phyloP scores from a whole-genome alignment of 768 basidiomycete species.

The Leccinum sublutescens region DNA sequence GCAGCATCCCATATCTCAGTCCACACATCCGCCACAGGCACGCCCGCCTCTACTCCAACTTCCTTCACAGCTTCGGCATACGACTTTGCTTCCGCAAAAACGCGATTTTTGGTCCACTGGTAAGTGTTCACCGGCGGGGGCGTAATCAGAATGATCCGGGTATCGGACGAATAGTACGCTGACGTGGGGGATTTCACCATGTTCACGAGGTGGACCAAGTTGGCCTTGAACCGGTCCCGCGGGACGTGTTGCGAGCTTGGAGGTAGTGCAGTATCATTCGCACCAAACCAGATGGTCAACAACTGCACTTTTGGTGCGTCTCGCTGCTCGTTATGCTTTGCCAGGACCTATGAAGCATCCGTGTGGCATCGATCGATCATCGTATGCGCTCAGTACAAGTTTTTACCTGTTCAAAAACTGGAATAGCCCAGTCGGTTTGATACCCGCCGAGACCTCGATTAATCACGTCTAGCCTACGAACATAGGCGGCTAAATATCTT shows the following conservation, averaged over 20 bases:
- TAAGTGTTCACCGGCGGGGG: slow-evolving; percentile 79
- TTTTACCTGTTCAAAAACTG: slow-evolving; percentile 72
- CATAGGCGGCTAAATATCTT: slow-evolving; percentile 61
- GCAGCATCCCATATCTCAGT: slow-evolving; percentile 66
- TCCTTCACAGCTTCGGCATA: slow-evolving; percentile 73
- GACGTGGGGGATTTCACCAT: slow-evolving; percentile 66
- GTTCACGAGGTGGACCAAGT: slow-evolving; percentile 61
- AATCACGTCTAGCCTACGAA: slow-evolving; percentile 78
- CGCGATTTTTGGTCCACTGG: slow-evolving; percentile 48
- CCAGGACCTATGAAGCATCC: slow-evolving; percentile 49
- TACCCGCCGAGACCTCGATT: slow-evolving; percentile 87
- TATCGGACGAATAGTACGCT: slow-evolving; percentile 63
- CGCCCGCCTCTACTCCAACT: slow-evolving; percentile 51
- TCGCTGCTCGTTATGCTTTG: slow-evolving; percentile 45
- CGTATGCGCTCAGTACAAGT: not conserved
- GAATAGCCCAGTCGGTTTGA: slow-evolving; percentile 83
- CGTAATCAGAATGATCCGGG: slow-evolving; percentile 76
- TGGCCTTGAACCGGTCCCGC: slow-evolving; percentile 57
- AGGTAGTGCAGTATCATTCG: slow-evolving; percentile 77
- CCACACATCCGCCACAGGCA: slow-evolving; percentile 77
- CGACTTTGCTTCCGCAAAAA: slow-evolving; percentile 56
- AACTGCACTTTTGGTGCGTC: slow-evolving; percentile 61
- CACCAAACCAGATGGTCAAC: slow-evolving; percentile 88
- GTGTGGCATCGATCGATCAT: not conserved
- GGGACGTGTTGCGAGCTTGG: slow-evolving; percentile 77